These are phyloP conservation scores for Anisodus acutangulus DNA, from an alignment of 257 asterid species.

Conservation along the genomic window DNA sequence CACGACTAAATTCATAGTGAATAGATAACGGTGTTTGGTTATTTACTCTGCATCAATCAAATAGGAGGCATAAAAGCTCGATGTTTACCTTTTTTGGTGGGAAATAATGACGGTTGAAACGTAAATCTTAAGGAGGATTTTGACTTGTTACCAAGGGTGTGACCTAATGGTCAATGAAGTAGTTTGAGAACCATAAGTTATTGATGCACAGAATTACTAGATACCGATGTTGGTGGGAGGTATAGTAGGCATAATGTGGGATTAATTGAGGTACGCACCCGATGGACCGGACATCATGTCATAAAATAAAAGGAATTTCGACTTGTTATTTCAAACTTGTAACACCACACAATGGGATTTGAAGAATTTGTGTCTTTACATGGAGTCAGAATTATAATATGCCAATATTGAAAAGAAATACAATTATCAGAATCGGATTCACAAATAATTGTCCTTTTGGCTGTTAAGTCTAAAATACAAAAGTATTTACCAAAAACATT, in stretches of 20 bases:
- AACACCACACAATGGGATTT: background rate
- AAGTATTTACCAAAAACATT: background rate
- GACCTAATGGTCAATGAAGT: background rate
- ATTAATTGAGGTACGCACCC: background rate
- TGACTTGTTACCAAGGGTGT: background rate
- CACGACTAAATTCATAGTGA: background rate
- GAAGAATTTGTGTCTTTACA: background rate
- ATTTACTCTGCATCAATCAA: background rate
- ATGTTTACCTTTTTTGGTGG: slow-evolving; percentile 6
- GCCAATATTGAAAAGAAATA: slow-evolving; percentile 18
- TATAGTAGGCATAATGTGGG: background rate
- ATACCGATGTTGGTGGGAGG: background rate
- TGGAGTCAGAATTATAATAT: slow-evolving; percentile 16
- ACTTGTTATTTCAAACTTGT: background rate
- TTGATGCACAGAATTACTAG: background rate
- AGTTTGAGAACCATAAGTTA: background rate
- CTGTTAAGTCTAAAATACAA: too few species aligned
- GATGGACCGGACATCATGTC: background rate
- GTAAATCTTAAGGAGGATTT: background rate
- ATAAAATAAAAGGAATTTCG: background rate
- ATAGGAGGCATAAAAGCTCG: background rate
- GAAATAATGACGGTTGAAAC: background rate
- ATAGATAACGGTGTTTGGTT: background rate
- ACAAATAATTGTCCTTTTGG: background rate
- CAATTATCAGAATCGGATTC: slow-evolving; percentile 5